Evolutionary conservation across 257 asterid species (phyloP).

Genomic region (Misopates orontium): DNA sequence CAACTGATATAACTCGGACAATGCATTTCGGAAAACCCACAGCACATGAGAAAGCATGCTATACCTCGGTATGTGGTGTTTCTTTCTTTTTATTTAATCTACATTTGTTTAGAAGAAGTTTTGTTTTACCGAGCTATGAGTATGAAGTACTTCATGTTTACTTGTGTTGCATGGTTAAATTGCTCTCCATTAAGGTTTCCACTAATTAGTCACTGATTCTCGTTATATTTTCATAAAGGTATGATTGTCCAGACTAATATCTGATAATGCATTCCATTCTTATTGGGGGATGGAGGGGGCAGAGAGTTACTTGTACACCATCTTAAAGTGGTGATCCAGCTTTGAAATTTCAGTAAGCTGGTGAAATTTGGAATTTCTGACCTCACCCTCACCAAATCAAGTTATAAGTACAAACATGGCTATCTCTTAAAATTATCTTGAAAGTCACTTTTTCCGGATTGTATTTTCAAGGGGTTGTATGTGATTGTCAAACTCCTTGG

Average conservation of each 20-base stretch:
- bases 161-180: background rate
- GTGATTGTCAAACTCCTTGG: too few species aligned
- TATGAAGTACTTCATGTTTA: constrained; percentile 18
- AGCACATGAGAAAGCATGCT: constrained; percentile 92
- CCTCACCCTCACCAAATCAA: background rate
- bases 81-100: constrained; percentile 11
- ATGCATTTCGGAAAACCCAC: constrained; percentile 94
- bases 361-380: background rate
- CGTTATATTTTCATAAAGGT: background rate
- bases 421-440: too few species aligned
- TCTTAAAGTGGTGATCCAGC: constrained; percentile 16
- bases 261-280: background rate
- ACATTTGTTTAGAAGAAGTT: background rate
- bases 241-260: constrained; percentile 9
- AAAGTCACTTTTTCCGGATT: too few species aligned
- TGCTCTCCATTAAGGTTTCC: too few species aligned
- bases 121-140: constrained; percentile 4
- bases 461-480: too few species aligned
- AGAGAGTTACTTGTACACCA: constrained; percentile 3
- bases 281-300: background rate
- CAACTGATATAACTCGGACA: constrained; percentile 97
- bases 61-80: constrained; percentile 73
- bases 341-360: constrained; percentile 4
- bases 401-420: background rate
- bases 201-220: too few species aligned